Evolutionary conservation across 2,329 filamentous ascomycete species (phyloP).

Genomic region (Fusarium kyushuense): DNA sequence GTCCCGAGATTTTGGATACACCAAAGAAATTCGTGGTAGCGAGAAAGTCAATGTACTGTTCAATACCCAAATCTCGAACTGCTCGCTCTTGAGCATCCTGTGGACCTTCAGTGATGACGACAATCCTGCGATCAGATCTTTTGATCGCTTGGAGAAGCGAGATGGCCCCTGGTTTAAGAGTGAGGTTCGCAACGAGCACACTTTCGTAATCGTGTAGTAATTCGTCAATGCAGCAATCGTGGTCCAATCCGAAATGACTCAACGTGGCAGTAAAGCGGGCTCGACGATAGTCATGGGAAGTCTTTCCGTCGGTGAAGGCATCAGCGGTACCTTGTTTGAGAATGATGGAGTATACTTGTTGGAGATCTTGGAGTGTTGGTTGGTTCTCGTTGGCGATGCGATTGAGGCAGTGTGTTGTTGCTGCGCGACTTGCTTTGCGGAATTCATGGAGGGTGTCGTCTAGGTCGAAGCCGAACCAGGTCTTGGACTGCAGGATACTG

Average conservation of each 20-base stretch:
- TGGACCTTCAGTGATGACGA: conserved; percentile 61
- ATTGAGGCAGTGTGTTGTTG: conserved; percentile 51
- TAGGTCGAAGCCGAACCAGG: conserved; percentile 61
- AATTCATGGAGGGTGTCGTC: conserved; percentile 64
- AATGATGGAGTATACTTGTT: conserved; percentile 50
- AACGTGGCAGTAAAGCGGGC: conserved; percentile 55
- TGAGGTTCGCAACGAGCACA: conserved; percentile 46
- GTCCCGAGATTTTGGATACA: conserved; percentile 45
- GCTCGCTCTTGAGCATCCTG: conserved; percentile 62
- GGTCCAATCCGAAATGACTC: conserved; percentile 40
- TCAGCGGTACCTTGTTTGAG: conserved; percentile 52
- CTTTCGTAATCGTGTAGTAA: conserved; percentile 50
- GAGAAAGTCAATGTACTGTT: conserved; percentile 47
- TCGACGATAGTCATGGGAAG: conserved; percentile 57
- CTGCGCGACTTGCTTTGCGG: conserved; percentile 54
- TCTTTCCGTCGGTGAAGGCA: conserved; percentile 60
- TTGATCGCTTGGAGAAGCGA: conserved; percentile 53
- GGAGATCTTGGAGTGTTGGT: conserved; percentile 19
- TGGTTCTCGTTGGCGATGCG: conserved; percentile 40
- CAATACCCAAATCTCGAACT: conserved; percentile 42
- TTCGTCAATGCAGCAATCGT: conserved; percentile 31
- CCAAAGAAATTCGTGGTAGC: conserved; percentile 50
- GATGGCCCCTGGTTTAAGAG: conserved; percentile 54
- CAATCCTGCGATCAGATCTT: conserved; percentile 54
- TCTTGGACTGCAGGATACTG: conserved; percentile 18